These are phyloP conservation scores for Acanthamoeba culbertsoni DNA, from an alignment of 208 protist genomes.

Conservation along the genomic window DNA sequence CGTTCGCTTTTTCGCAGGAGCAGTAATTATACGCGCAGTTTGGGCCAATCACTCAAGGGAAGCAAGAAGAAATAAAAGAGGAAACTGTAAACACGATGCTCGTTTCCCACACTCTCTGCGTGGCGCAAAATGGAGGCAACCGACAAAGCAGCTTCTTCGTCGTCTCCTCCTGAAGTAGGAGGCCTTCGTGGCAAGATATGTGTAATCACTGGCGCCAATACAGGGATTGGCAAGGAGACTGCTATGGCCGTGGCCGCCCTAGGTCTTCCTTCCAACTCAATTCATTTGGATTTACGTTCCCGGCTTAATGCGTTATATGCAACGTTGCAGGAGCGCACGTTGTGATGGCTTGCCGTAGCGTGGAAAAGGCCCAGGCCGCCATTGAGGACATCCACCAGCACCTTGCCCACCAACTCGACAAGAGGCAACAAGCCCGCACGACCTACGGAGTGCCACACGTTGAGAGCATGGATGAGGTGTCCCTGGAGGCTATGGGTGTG, in stretches of 20 bases:
- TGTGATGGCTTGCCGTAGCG: not conserved
- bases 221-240: conserved; percentile 47
- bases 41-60: too few relatives aligned
- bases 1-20: too few relatives aligned
- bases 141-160: too few relatives aligned
- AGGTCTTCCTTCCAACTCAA: not conserved
- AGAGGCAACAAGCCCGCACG: not conserved
- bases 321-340: not conserved
- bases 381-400: not conserved
- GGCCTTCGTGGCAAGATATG: not conserved
- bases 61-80: too few relatives aligned
- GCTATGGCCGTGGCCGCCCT: not conserved
- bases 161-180: too few relatives aligned
- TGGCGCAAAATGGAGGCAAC: too few relatives aligned
- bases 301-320: not conserved
- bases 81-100: too few relatives aligned
- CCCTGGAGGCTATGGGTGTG: conserved; percentile 8
- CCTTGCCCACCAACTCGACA: not conserved
- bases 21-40: too few relatives aligned
- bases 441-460: not conserved
- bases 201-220: conserved; percentile 32
- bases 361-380: not conserved
- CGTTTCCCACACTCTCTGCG: too few relatives aligned
- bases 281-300: not conserved
- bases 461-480: not conserved